Evolutionary conservation across 108 stramenopile species (phyloP), one percentile per base, ranked within the genome.

Genomic region (Nitzschia inconspicua): DNA sequence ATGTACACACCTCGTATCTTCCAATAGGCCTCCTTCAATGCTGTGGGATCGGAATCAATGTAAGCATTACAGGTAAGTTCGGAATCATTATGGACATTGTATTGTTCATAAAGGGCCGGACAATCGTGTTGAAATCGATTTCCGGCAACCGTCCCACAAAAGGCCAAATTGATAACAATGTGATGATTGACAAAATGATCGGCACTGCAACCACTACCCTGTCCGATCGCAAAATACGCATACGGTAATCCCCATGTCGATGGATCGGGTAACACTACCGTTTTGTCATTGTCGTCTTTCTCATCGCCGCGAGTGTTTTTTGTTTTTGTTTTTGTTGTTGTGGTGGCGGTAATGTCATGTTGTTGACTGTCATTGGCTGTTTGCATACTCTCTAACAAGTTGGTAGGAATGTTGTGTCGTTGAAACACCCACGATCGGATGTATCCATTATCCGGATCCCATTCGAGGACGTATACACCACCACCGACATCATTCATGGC

Each of bases 401-500:
- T 70, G 4, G 37, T 23, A 7, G 87, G 87, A 14, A 88, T 68
- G 9, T 62, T 48, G 9, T 55, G 52, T 34, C 75, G 82, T 18
- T 60, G 72, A 68, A 89, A 94, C 13, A 86, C 89, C 93, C 93
- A 94, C 10, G 85, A 78, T 48, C 75, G 70, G n/a, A 94, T 94
- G 68, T 66, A 69, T 0, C 60, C 64, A 47, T 79, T 69, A 3
- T 18, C 52, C 2, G 89, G 93, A 66, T 94, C 88, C 89, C 89
- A 94, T 54, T 94, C 93, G 31, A 94, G 57, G 0, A 65, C 88
- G 65, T 84, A 94, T 14, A 90, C 71, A 28, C 88, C 93, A 30
- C 93, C 93, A 40, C 89, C 89, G 29, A 57, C 51, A 24, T 76
- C 76, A 62, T 94, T 94, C 51, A 94, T 77, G 10, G 82, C 73